phyloP scores from a whole-genome alignment of 495 filamentous ascomycete species.

The Neurospora cerealis region DNA sequence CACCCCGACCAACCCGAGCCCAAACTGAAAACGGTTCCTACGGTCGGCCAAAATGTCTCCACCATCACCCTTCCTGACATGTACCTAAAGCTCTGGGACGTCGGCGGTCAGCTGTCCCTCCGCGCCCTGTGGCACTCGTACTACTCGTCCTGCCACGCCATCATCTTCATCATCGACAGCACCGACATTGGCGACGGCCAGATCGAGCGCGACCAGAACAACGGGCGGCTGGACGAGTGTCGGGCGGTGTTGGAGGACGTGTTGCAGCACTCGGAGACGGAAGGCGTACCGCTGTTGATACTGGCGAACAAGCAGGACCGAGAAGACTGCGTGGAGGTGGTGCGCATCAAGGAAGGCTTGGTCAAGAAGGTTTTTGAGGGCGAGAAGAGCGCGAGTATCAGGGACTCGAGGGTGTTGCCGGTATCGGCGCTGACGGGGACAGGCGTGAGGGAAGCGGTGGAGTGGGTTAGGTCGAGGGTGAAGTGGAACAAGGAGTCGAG shows the following conservation, averaged over 20 bases:
- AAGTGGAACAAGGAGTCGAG: slow-evolving; percentile 93
- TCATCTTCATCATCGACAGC: slow-evolving; percentile 93
- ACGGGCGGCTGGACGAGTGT: slow-evolving; percentile 73
- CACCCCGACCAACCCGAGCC: slow-evolving; percentile 51
- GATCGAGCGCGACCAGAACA: slow-evolving; percentile 44
- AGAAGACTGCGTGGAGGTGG: slow-evolving; percentile 95
- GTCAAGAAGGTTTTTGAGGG: slow-evolving; percentile 92
- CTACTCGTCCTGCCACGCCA: slow-evolving; percentile 86
- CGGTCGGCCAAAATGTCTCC: slow-evolving; percentile 93
- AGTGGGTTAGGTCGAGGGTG: slow-evolving; percentile 84
- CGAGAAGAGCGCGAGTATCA: slow-evolving; percentile 70
- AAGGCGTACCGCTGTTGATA: slow-evolving; percentile 83
- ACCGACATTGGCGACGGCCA: slow-evolving; percentile 80
- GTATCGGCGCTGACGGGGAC: slow-evolving; percentile 85
- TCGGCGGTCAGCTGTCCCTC: slow-evolving; percentile 83
- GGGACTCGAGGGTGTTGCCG: slow-evolving; percentile 85
- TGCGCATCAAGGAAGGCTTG: slow-evolving; percentile 90
- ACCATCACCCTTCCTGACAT: slow-evolving; percentile 79
- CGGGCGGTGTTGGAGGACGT: slow-evolving; percentile 82
- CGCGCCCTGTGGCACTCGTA: slow-evolving; percentile 93
- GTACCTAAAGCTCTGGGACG: slow-evolving; percentile 98
- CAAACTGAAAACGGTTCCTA: slow-evolving; percentile 74
- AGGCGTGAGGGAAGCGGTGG: slow-evolving; percentile 87
- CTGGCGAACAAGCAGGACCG: slow-evolving; percentile 96
- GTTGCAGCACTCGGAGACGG: slow-evolving; percentile 71